Evolutionary conservation across 2,329 filamentous ascomycete genomes (phyloP), one percentile per base, ranked within the genome.

Genomic region (Escovopsis sp.): DNA sequence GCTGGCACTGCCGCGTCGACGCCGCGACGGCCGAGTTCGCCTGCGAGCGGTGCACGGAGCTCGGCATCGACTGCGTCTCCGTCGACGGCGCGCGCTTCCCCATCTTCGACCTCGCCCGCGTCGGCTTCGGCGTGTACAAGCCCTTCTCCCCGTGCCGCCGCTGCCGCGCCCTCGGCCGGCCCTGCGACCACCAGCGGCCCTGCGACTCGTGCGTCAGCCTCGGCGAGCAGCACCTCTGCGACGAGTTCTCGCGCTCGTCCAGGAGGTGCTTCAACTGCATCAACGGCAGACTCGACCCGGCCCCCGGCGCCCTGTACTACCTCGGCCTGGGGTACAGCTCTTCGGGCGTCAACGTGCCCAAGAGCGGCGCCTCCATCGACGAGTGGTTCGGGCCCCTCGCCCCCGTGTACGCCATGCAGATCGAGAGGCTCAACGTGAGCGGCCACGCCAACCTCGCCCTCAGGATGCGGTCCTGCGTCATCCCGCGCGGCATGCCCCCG

Each of bases 141-240:
- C 45, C 54, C 10, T 61, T 54, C 43, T 33, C 44, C 10, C 42
- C 45, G 0, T 62, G 57, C 43, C 8, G 29, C 1, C 43, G 43
- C 13, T 62, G 59, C 46, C 12, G 39, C 4, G 32, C 41, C 1
- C 48, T 35, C 7, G 45, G 45, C 3, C 37, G 51, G 2, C 49
- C 52, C 40, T 64, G 62, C 43, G 62, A 64, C 38, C 54, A 56
- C 2, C 58, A 60, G 41, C 53, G 60, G 15, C 62, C 61, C 1
- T 64, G 62, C 42, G 57, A 63, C 39, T 57, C 53, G 4, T 64
- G 62, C 48, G 42, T 46, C 10, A 15, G 40, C 7, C 30, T 43
- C 15, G 46, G 41, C 3, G 43, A 49, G 0, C 24, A 40, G 8
- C 1, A 37, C 10, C 12, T n/a, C 8, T 51, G 50, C 13, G 46